phyloP scores from a whole-genome alignment of 2,329 filamentous ascomycete species.

The Penicillium sp. region DNA sequence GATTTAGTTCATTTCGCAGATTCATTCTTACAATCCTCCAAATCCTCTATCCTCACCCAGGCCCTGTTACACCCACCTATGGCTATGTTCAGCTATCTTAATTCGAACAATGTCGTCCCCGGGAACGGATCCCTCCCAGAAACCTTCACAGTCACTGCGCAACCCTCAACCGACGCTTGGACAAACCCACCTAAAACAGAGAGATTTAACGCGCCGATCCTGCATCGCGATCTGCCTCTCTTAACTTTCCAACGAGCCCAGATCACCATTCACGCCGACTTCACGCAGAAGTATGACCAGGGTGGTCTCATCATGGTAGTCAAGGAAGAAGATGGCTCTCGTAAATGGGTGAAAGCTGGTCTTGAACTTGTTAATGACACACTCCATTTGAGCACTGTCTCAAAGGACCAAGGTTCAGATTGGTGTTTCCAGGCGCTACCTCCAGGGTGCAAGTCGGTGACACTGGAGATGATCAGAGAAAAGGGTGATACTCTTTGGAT shows the following conservation, averaged over 20 bases:
- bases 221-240: neutral
- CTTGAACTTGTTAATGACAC: neutral
- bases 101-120: neutral
- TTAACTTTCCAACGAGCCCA: neutral
- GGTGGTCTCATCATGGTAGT: neutral
- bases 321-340: neutral
- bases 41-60: too few species aligned
- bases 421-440: neutral
- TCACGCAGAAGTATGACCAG: conserved; percentile 1
- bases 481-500: neutral
- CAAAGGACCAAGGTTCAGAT: neutral
- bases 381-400: neutral
- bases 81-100: neutral
- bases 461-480: neutral
- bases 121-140: neutral
- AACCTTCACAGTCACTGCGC: neutral
- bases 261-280: neutral
- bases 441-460: neutral
- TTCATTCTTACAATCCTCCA: too few species aligned
- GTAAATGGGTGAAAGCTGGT: neutral
- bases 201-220: conserved; percentile 1
- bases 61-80: too few species aligned
- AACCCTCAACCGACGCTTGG: neutral
- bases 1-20: too few species aligned
- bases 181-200: neutral